A percentile compares a stretch with the other conserved stretches of the same genome.
phyloP scores from a whole-genome alignment of 495 filamentous ascomycete genomes.

The Apodospora peruviana region DNA sequence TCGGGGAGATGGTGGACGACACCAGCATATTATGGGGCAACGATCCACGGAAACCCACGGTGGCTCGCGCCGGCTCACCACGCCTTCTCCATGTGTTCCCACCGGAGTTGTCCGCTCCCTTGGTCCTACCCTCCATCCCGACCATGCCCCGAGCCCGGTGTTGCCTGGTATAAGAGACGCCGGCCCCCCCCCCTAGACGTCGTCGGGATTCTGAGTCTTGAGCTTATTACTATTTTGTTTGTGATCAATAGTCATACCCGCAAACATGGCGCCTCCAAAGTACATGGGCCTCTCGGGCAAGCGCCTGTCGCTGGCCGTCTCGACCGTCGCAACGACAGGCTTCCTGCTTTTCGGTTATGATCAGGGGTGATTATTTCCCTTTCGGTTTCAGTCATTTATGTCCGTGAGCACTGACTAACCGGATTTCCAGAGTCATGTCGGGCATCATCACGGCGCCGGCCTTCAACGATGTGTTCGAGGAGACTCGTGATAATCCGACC shows the following conservation, averaged over 20 bases:
- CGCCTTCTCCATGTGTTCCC: background rate
- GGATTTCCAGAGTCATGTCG: constrained; percentile 50
- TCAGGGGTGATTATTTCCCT: constrained; percentile 41
- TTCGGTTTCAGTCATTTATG: background rate
- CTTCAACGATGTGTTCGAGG: constrained; percentile 67
- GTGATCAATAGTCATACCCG: background rate
- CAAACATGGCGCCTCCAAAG: constrained; percentile 35
- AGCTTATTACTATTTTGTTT: background rate
- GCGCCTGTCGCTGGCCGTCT: constrained; percentile 57
- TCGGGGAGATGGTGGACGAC: too few relatives aligned
- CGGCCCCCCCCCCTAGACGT: background rate
- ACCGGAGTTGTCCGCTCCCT: background rate
- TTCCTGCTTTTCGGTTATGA: constrained; percentile 74
- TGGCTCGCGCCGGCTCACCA: too few relatives aligned
- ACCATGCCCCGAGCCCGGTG: background rate
- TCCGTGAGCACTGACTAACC: background rate
- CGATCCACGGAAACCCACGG: too few relatives aligned
- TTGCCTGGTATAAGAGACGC: background rate
- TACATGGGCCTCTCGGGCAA: constrained; percentile 62
- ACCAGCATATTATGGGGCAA: too few relatives aligned
- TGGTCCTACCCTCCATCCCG: background rate
- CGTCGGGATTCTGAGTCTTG: background rate
- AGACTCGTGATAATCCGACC: constrained; percentile 57
- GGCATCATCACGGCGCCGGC: constrained; percentile 70
- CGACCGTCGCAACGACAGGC: constrained; percentile 64